A percentile compares a stretch with the other conserved stretches of the same genome.
Evolutionary conservation across 306 rosid species (phyloP).

Genomic region (Datisca glomerata): DNA sequence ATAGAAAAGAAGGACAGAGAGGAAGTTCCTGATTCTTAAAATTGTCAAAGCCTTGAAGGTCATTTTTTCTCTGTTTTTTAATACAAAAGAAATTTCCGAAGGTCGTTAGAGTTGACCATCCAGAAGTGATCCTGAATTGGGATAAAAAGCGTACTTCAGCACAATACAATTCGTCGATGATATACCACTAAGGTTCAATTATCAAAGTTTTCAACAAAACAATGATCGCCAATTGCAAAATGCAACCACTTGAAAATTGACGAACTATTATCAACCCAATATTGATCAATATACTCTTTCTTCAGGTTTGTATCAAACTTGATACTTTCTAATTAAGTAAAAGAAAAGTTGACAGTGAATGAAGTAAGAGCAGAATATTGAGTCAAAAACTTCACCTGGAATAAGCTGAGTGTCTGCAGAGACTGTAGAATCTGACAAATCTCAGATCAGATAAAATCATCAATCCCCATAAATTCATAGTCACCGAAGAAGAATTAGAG

Average conservation of each 20-base stretch:
- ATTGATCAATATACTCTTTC: no score
- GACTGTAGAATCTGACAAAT: constrained; percentile 27
- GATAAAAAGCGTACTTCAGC: no score
- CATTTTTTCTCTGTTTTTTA: no score
- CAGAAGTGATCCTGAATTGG: no score
- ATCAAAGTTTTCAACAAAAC: constrained; percentile 11
- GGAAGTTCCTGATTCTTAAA: no score
- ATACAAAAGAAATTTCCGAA: no score
- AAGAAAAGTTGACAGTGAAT: neutral
- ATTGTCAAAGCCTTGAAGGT: no score
- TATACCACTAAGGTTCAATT: constrained; percentile 10
- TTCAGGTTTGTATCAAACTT: no score
- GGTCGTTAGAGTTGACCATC: no score
- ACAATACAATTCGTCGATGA: no score
- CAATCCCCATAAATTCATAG: constrained; percentile 29
- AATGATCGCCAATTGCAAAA: constrained; percentile 5
- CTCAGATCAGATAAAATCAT: constrained; percentile 36
- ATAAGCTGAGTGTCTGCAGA: constrained; percentile 24
- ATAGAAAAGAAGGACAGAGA: no score
- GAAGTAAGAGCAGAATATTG: constrained; percentile 1
- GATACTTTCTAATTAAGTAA: neutral
- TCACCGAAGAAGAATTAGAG: constrained; percentile 23
- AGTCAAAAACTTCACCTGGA: constrained; percentile 29
- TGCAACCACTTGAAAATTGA: constrained; percentile 3
- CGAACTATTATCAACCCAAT: constrained; percentile 11